Percentiles rank a stretch among this genome's conserved stretches.
phyloP scores from a whole-genome alignment of 306 rosid genomes.

The Vigna mungo region DNA sequence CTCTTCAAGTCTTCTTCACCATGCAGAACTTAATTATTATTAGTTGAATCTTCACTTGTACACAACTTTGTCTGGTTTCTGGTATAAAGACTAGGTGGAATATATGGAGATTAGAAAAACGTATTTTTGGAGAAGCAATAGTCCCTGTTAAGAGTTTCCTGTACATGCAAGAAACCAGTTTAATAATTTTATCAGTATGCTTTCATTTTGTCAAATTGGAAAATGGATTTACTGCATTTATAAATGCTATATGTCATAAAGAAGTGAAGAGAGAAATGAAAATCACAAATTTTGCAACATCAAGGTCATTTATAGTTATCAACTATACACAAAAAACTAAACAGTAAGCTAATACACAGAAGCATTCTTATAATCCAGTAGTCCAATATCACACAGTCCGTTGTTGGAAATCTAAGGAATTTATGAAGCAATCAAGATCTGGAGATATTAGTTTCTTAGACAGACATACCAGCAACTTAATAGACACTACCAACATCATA shows the following conservation, averaged over 20 bases:
- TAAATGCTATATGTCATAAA: neutral
- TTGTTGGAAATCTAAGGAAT: constrained; percentile 9
- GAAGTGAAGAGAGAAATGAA: neutral
- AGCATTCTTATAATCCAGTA: constrained; percentile 23
- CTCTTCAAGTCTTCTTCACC: constrained; percentile 37
- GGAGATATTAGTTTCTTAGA: constrained; percentile 30
- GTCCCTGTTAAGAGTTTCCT: neutral
- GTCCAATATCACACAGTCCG: neutral
- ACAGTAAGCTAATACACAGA: neutral
- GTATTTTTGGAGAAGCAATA: neutral
- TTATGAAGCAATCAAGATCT: constrained; percentile 32
- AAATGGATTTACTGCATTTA: neutral
- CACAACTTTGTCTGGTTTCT: constrained; percentile 23
- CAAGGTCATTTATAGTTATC: neutral
- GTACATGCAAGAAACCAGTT: neutral
- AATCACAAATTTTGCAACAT: neutral
- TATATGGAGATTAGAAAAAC: constrained; percentile 19
- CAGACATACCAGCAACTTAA: constrained; percentile 10
- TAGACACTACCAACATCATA: constrained; percentile 25
- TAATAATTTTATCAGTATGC: constrained; percentile 3
- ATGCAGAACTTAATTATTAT: constrained; percentile 36
- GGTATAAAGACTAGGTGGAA: constrained; percentile 3
- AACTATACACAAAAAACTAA: neutral
- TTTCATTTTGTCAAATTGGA: constrained; percentile 8
- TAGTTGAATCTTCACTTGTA: constrained; percentile 18